phyloP scores from a whole-genome alignment of 208 protist species.

The Entamoeba dispar region DNA sequence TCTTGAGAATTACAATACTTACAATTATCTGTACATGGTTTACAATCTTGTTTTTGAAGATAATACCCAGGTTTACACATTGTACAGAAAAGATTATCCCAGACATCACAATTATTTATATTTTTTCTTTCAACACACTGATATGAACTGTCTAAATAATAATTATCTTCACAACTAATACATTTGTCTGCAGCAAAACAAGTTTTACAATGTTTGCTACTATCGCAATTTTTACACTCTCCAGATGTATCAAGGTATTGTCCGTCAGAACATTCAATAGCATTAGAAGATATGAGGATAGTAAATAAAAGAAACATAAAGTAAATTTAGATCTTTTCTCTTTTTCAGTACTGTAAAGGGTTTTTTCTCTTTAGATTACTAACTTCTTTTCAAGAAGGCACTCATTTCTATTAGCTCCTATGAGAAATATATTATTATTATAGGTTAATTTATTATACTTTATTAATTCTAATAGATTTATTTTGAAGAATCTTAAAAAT shows the following conservation, averaged over 20 bases:
- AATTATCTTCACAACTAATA: not conserved
- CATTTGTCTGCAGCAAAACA: not conserved
- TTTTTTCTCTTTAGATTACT: no score
- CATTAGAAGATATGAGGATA: not conserved
- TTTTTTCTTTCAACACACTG: not conserved
- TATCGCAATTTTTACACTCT: not conserved
- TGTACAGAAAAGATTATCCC: not conserved
- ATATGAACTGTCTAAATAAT: not conserved
- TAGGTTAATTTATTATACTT: no score
- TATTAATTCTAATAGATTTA: no score
- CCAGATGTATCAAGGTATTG: not conserved
- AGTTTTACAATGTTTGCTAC: not conserved
- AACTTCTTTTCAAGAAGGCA: no score
- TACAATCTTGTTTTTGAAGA: not conserved
- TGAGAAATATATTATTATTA: no score
- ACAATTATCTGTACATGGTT: not conserved
- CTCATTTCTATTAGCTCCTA: no score
- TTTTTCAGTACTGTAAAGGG: not conserved
- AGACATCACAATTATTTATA: not conserved
- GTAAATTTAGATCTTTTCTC: not conserved
- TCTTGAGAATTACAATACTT: not conserved
- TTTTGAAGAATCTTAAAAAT: no score
- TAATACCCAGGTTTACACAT: not conserved
- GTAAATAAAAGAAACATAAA: not conserved
- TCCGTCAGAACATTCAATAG: not conserved